Base-by-base conservation (phyloP, 2,329 filamentous ascomycete genomes). In the Aquanectria penicillioides region DNA sequence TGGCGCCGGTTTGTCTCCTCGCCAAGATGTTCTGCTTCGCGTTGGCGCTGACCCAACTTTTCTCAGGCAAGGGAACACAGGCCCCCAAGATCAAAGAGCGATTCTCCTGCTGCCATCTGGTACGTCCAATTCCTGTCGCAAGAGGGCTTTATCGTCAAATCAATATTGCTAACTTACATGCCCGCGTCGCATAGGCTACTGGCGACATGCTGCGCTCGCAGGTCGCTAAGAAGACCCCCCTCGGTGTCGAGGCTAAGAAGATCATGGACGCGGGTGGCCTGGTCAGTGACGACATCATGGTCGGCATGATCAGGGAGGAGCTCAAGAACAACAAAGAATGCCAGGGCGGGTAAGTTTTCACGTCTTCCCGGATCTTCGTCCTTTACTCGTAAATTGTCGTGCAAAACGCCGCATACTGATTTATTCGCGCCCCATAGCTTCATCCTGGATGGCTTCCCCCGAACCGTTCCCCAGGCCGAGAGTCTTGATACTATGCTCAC, bases 251-350 rank as follows among this genome's bases (percentile, higher is more conserved):
- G 83, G 95, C 95, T 68, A 99, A 99, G 89, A 98, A 98, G 89
- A 99, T 99, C 79, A 99, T 99, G 95, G 95, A 99, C 76, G 91
- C 94, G 77, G 95, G 95, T 71, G 94, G 94, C 69, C 88, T 99
- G 59, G 95, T 99, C 77, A 97, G 93, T 78, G 95, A 99, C 79
- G 94, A 98, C 76, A 99, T 99, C 76, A 94, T 99, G 87, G 92
- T 99, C 78, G 93, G 94, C 80, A 99, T 99, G 95, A 99, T 99
- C 84, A 94, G 95, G 88, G 91, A 90, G 77, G 94, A 99, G 85
- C 86, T 99, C 48, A 91, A 96, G 73, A 90, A 86, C 81, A 99
- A 99, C 84, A 81, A 86, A 73, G 94, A 99, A 82, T 99, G 95
- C 87, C 92, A 92, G 83, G 94, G 94, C 80, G 95, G 95, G 94